Conservation (phyloP, 176 grass and related monocot species). For the Paspalum notatum region DNA sequence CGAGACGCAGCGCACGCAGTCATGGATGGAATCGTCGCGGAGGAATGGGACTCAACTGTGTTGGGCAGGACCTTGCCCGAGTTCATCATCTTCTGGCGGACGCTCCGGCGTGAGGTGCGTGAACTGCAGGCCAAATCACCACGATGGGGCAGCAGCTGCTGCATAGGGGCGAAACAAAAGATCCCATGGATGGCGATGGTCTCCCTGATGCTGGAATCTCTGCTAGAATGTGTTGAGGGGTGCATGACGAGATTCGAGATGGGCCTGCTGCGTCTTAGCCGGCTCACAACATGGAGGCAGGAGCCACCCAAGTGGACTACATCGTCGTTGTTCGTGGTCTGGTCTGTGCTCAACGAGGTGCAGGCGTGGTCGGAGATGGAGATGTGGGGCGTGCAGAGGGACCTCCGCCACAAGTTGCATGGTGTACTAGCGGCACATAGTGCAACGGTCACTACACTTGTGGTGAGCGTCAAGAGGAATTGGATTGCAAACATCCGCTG, state of each 20-base stretch:
- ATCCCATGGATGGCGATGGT: too few relatives aligned
- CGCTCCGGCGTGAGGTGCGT: conserved; percentile 17
- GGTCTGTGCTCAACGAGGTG: conserved; percentile 16
- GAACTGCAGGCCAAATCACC: too few relatives aligned
- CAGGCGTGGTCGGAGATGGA: conserved; percentile 53
- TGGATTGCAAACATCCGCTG: conserved; percentile 37
- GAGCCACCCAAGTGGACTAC: too few relatives aligned
- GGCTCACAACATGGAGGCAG: too few relatives aligned
- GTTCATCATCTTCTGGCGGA: conserved; percentile 48
- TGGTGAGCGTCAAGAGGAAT: conserved; percentile 36
- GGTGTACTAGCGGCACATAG: conserved; percentile 26
- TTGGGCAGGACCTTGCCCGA: conserved; percentile 34
- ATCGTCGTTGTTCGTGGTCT: too few relatives aligned
- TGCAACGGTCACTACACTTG: conserved; percentile 40
- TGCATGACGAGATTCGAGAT: too few relatives aligned
- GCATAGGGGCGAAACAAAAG: too few relatives aligned
- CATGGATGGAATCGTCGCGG: conserved; percentile 29
- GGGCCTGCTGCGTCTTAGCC: too few relatives aligned
- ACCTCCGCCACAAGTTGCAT: conserved; percentile 21
- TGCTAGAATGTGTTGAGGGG: too few relatives aligned
- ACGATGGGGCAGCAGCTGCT: too few relatives aligned
- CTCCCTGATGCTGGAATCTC: too few relatives aligned
- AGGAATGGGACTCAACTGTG: conserved; percentile 14
- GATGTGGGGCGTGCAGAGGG: conserved; percentile 5
- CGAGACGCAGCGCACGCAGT: conserved; percentile 43